Conservation (phyloP, 2,329 filamentous ascomycete species). For the Cladosporium sp. region DNA sequence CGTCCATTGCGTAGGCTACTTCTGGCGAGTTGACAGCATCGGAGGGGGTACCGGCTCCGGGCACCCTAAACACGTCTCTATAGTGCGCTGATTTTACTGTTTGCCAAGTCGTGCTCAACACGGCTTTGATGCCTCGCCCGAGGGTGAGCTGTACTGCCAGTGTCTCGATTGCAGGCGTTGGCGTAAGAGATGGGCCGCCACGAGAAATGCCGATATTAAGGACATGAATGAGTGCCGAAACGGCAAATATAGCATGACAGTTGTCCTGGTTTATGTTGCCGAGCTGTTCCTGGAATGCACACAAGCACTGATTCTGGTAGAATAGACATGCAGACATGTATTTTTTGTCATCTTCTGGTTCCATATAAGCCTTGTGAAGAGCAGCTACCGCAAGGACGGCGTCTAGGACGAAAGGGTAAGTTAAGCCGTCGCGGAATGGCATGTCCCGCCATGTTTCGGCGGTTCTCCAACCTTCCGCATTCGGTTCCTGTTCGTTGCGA, state of each 20-base stretch:
- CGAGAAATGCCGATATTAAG: conserved; percentile 2
- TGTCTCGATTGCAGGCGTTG: conserved; percentile 5
- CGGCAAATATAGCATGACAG: conserved; percentile 13
- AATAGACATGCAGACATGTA: conserved; percentile 11
- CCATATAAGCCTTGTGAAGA: conserved; percentile 10
- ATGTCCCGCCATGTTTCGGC: conserved; percentile 5
- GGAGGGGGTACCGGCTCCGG: neutral
- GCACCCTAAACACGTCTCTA: neutral
- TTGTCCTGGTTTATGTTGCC: conserved; percentile 5
- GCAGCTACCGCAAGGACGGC: conserved; percentile 9
- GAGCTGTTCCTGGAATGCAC: neutral
- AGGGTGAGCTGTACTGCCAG: neutral
- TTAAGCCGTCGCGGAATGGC: conserved; percentile 4
- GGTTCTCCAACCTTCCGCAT: neutral
- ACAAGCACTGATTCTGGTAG: conserved; percentile 13
- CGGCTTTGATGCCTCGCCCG: neutral
- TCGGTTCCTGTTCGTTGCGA: neutral
- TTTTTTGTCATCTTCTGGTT: neutral
- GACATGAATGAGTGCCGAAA: neutral
- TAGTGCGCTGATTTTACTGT: conserved; percentile 10
- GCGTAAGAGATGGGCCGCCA: neutral
- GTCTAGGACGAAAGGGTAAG: neutral
- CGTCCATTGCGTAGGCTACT: conserved; percentile 5
- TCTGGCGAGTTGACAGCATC: neutral
- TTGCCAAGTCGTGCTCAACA: neutral